phyloP scores from a whole-genome alignment of 371 early-diverging fungal genomes.

The Rhizoclosmatium hyalinum region DNA sequence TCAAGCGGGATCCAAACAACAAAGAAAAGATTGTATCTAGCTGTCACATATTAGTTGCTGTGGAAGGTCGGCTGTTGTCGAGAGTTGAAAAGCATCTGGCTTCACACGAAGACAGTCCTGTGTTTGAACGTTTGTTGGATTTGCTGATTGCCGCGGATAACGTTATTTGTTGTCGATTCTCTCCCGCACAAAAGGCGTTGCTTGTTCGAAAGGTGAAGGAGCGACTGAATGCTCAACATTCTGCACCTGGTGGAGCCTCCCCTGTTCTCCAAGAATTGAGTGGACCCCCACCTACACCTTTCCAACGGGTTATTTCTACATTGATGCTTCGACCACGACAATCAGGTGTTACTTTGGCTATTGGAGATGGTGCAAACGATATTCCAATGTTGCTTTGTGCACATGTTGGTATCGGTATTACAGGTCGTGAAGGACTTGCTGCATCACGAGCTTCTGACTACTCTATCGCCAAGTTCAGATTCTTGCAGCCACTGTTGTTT shows the following conservation, averaged over 20 bases:
- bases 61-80: slow-evolving; percentile 22
- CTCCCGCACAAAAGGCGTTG: slow-evolving; percentile 99
- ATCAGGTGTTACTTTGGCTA: slow-evolving; percentile 38
- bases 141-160: slow-evolving; percentile 57
- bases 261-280: slow-evolving; percentile 7
- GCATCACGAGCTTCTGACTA: slow-evolving; percentile 97
- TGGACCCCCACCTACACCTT: slow-evolving; percentile 6
- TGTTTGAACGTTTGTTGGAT: slow-evolving; percentile 26
- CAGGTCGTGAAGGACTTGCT: slow-evolving; percentile 96
- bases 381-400: slow-evolving; percentile 98
- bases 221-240: slow-evolving; percentile 39
- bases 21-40: not conserved
- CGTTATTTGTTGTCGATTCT: slow-evolving; percentile 97
- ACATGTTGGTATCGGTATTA: slow-evolving; percentile 94
- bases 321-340: slow-evolving; percentile 9
- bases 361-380: slow-evolving; percentile 98
- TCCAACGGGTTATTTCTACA: not conserved
- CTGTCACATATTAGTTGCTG: slow-evolving; percentile 22
- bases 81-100: slow-evolving; percentile 17
- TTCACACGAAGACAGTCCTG: not conserved
- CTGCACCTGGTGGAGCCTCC: slow-evolving; percentile 16
- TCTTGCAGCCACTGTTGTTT: slow-evolving; percentile 83
- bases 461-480: slow-evolving; percentile 93
- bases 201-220: slow-evolving; percentile 89
- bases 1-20: not conserved